A percentile compares a stretch with the other conserved stretches of the same genome.
Evolutionary conservation across 495 filamentous ascomycete genomes (phyloP).

Genomic region (Aspergillus diversus): DNA sequence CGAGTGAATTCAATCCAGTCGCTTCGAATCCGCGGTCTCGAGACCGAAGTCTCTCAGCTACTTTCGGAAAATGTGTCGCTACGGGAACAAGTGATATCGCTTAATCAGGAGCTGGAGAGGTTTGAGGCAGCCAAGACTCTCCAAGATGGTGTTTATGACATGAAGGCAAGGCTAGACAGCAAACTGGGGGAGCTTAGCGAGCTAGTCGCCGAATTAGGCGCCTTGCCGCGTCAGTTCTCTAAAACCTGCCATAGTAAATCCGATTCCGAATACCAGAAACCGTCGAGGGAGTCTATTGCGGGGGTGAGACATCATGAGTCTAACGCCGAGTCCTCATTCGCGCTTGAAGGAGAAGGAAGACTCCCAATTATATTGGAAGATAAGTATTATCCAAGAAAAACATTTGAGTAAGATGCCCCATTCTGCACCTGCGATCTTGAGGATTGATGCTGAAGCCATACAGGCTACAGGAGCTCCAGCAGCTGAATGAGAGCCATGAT

Average conservation of each 20-base stretch:
- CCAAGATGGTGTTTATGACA: slow-evolving; percentile 59
- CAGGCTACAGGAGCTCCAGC: slow-evolving; percentile 48
- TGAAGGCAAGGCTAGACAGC: slow-evolving; percentile 69
- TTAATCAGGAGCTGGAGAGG: slow-evolving; percentile 69
- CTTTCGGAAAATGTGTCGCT: slow-evolving; percentile 87
- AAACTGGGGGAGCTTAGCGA: slow-evolving; percentile 68
- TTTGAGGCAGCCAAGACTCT: slow-evolving; percentile 45
- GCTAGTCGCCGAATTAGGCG: slow-evolving; percentile 66
- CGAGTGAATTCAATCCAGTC: slow-evolving; percentile 89
- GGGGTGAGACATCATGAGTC: slow-evolving; percentile 21
- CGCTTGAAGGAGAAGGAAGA: slow-evolving; percentile 56
- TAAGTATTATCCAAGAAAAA: slow-evolving; percentile 72
- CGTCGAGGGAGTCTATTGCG: slow-evolving; percentile 24
- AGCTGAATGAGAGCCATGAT: slow-evolving; percentile 51
- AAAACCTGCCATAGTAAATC: slow-evolving; percentile 24
- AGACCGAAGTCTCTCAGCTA: slow-evolving; percentile 80
- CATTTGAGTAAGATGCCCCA: slow-evolving; percentile 64
- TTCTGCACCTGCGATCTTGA: background rate
- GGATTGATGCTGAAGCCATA: slow-evolving; percentile 22
- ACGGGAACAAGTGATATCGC: slow-evolving; percentile 73
- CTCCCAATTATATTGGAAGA: slow-evolving; percentile 85
- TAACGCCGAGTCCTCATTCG: slow-evolving; percentile 20
- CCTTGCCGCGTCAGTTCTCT: slow-evolving; percentile 44
- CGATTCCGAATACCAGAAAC: slow-evolving; percentile 20
- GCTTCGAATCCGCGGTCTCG: slow-evolving; percentile 82